Evolutionary conservation across 345 rosid genomes (phyloP), one percentile per base, ranked within the genome.

Genomic region (Pelargonium nanum): DNA sequence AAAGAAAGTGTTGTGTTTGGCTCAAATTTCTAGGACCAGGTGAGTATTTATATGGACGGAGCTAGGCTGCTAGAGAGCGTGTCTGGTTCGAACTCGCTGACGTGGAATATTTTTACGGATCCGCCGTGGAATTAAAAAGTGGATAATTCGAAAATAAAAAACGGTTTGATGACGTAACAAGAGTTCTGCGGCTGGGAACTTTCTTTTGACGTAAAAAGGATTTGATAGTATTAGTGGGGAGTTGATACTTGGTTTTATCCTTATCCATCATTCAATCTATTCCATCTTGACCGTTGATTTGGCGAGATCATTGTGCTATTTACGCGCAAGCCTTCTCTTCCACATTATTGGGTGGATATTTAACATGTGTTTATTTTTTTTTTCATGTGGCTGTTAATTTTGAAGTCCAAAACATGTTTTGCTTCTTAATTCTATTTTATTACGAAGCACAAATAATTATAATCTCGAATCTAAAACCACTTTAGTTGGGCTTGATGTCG

Each of bases 221-320:
- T 25, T 50, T 0, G 0, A 15, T 3, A 34, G 12, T 9, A 1
- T 34, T 28, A 28, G 34, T 28, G 34, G 34, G 23, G 56, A 1
- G 15, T 9, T 19, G 64, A 57, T 64, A 30, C 72, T 62, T 63
- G 54, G 68, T 62, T 71, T 75, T 68, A 71, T 72, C 80, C 77
- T 72, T 72, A 72, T 76, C 80, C 51, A 10, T 7, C 40, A 21
- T 10, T 53, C 32, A 8, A 62, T 32, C 62, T 20, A 44, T 25
- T 51, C 10, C 28, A 70, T 63, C 66, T 40, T 22, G 55, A 62
- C 66, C 61, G 64, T 70, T 52, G 24, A 22, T 26, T 0, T 25
- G 2, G 16, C 19, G 8, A 56, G 51, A 34, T 21, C 26, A 1
- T 2, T 55, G 59, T 16, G 44, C 9, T n/a, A 48, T 60, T 55